phyloP scores from a whole-genome alignment of 2,329 filamentous ascomycete species.

The Colletotrichum lini region DNA sequence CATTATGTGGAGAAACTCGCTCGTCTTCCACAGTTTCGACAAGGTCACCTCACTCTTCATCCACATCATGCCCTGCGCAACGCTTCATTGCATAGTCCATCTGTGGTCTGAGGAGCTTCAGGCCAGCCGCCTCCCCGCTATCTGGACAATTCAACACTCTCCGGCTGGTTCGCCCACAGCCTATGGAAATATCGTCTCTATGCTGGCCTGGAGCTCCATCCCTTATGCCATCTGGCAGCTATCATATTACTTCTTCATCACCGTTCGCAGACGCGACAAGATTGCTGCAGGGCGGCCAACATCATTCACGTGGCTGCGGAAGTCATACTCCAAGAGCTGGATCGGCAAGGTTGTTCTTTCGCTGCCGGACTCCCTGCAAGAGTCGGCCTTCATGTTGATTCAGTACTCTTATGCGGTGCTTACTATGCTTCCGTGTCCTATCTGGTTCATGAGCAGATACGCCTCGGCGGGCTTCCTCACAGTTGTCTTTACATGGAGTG shows the following conservation, averaged over 20 bases:
- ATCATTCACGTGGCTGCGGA: constrained; percentile 96
- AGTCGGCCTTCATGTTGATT: constrained; percentile 94
- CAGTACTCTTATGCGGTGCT: constrained; percentile 92
- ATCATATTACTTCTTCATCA: constrained; percentile 94
- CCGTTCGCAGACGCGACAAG: constrained; percentile 92
- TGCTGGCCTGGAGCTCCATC: constrained; percentile 95
- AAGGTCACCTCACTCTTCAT: constrained; percentile 99
- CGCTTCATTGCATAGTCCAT: constrained; percentile 93
- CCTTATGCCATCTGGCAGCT: constrained; percentile 96
- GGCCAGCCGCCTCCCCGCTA: constrained; percentile 82
- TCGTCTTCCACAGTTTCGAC: constrained; percentile 98
- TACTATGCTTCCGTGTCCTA: constrained; percentile 93
- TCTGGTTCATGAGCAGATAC: constrained; percentile 94
- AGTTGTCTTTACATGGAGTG: constrained; percentile 91
- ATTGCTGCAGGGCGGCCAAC: constrained; percentile 96
- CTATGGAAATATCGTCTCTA: constrained; percentile 82
- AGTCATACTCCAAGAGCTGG: constrained; percentile 90
- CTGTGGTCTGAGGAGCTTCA: constrained; percentile 78
- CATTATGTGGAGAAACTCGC: constrained; percentile 98
- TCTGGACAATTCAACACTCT: constrained; percentile 83
- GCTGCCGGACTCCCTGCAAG: constrained; percentile 82
- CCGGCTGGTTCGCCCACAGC: constrained; percentile 81
- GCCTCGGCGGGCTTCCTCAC: constrained; percentile 83
- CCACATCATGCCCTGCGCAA: constrained; percentile 98
- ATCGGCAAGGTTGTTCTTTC: constrained; percentile 88